Base-by-base conservation (phyloP, 345 rosid genomes). In the Corchorus capsularis region DNA sequence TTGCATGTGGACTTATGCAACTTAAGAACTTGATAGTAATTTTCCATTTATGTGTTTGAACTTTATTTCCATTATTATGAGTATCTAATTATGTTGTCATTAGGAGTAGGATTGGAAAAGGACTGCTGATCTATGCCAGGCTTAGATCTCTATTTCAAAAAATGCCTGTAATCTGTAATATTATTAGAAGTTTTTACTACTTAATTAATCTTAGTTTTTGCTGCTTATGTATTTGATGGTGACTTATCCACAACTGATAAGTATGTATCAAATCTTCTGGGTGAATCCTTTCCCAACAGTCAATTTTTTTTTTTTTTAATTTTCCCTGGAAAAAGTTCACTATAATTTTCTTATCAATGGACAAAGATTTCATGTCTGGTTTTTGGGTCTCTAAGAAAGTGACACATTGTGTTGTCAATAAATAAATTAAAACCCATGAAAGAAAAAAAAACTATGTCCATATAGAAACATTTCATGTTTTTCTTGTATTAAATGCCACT, bases 1-100 rank as follows among this genome's bases (percentile, higher is more conserved):
- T 52, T 89, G 88, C 83, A 75, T 92, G 86, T 93, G 99, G 98
- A 83, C 87, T 61, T 85, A 57, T 39, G 43, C 82, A 86, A 74
- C 80, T 39, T 32, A 46, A 50, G 5, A 34, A 35, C 10, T 35
- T 4, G 2, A 37, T 4, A 11, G 32, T 8, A 34, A 16, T 8
- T 70, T 69, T 22, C 74, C 57, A 6, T 50, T 52, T 1, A 4
- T 68, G 20, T 14, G 57, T 27, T 49, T 22, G 56, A 27, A 27
- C 56, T 49, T 47, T 27, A 27, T 27, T 27, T 16, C n/a, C 15
- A 17, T 35, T 15, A 71, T 19, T 12, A 50, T 50, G 3, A 13
- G 13, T 37, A 10, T 53, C 63, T 13, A 35, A 70, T 4, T 17
- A 52, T 54, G 74, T 39, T 37, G 74, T 37, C 49, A 71, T 54